Evolutionary conservation across 106 monocot species (phyloP).

Genomic region (Platanthera guangdongensis): DNA sequence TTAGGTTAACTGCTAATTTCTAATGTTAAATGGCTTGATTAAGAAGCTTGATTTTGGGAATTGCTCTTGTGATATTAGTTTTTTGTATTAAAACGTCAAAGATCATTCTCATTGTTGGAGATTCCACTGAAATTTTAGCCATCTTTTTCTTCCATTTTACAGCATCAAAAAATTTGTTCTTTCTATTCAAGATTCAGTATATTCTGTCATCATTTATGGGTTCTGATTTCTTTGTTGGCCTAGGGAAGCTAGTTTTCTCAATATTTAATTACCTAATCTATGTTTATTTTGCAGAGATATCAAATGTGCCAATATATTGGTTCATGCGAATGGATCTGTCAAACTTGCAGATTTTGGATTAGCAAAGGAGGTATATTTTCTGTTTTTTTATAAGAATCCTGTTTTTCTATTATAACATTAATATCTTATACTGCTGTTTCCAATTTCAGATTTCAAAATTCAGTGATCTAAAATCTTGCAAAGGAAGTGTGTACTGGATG

Average conservation of each 20-base stretch:
- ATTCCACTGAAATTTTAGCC: too few relatives aligned
- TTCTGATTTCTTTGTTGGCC: not conserved
- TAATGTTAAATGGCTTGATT: not conserved
- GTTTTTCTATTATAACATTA: not conserved
- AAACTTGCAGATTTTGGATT: conserved; percentile 90
- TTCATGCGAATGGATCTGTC: conserved; percentile 63
- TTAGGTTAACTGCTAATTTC: not conserved
- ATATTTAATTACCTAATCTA: not conserved
- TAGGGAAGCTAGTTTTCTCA: not conserved
- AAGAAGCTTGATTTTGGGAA: not conserved
- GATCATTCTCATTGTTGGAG: not conserved
- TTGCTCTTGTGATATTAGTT: not conserved
- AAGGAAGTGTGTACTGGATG: conserved; percentile 94
- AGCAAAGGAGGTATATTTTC: conserved; percentile 64
- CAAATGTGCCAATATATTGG: conserved; percentile 83
- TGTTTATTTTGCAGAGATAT: conserved; percentile 45
- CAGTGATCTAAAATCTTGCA: conserved; percentile 67
- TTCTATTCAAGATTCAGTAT: not conserved
- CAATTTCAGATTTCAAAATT: conserved; percentile 43
- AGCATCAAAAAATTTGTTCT: not conserved
- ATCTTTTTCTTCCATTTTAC: not conserved
- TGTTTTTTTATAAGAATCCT: not conserved
- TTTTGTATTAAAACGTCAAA: not conserved
- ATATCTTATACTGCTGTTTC: not conserved
- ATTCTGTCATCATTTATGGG: not conserved